Evolutionary conservation across 1,284 basidiomycete genomes (phyloP).

Genomic region (Boletus holoroseus): DNA sequence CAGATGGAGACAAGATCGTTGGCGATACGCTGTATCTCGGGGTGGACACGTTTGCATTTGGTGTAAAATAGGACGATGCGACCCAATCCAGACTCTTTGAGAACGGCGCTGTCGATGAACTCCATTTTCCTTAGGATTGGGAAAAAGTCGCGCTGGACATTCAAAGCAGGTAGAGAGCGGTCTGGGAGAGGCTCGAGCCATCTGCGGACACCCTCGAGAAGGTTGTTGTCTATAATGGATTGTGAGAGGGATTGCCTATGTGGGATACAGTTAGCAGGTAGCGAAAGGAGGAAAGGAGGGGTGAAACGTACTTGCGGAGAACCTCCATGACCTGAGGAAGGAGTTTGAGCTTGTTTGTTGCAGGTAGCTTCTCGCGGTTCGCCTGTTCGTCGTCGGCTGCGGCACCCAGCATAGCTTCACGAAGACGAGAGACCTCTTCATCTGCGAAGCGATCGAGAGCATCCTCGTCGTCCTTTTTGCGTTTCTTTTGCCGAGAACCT

Average conservation of each 20-base stretch:
- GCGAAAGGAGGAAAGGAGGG: neutral
- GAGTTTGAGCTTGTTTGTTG: constrained; percentile 79
- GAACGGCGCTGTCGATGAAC: constrained; percentile 84
- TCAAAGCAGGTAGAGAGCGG: constrained; percentile 87
- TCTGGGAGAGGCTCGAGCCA: constrained; percentile 97
- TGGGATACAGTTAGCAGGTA: neutral
- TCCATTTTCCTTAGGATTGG: constrained; percentile 81
- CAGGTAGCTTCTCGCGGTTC: constrained; percentile 80
- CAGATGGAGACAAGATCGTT: constrained; percentile 81
- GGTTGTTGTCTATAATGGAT: constrained; percentile 92
- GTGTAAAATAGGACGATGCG: constrained; percentile 94
- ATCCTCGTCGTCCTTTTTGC: constrained; percentile 74
- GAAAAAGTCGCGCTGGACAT: constrained; percentile 94
- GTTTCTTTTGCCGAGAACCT: constrained; percentile 56
- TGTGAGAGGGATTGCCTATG: constrained; percentile 79
- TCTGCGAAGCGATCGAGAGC: constrained; percentile 85
- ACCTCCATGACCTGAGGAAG: constrained; percentile 89
- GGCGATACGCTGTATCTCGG: constrained; percentile 76
- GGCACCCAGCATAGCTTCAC: constrained; percentile 83
- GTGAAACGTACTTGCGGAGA: constrained; percentile 75
- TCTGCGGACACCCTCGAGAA: constrained; percentile 82
- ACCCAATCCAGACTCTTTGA: constrained; percentile 92
- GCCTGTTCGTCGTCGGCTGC: constrained; percentile 82
- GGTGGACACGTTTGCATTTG: constrained; percentile 84
- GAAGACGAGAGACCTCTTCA: constrained; percentile 81